Base-by-base conservation (phyloP, 257 asterid genomes). In the Solanum tarapatanum region DNA sequence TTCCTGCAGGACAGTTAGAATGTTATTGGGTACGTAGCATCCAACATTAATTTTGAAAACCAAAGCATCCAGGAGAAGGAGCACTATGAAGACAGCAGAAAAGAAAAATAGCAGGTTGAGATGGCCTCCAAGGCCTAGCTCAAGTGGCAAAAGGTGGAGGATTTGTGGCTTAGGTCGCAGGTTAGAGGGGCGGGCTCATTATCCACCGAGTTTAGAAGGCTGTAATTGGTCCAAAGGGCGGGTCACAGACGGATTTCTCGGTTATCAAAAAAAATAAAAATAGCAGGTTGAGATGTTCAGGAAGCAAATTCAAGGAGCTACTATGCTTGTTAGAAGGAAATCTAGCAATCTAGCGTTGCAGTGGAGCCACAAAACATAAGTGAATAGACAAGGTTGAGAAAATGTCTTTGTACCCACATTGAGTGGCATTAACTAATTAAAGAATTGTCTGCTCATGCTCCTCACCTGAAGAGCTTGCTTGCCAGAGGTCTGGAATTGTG, bases 401-500 rank as follows among this genome's bases (percentile, higher is more conserved):
- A 45, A 28, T 26, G 39, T 45, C 39, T 79, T 79, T 45, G 28
- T 45, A 26, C 39, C 84, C 69, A 28, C 39, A 48, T 6, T 48
- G 41, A 45, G 41, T 28, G 41, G 69, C 85, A 43, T 79, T 79
- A 43, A 26, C 64, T 79, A 43, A 79, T 43, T 79, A 26, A 13
- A 43, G 84, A 77, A 79, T 79, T 9, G 85, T 30, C 36, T 82
- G 26, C 85, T 21, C 41, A 33, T 74, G 82, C 88, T 58, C 89
- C 88, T 58, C 89, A 96, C 99, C 98, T 96, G 99, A 88, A 97
- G 96, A 82, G 97, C 97, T 90, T 93, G 99, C 92, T 93, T 97
- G 90, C 99, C 99, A 89, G 98, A 94, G 86, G 98, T 94, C 91
- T 93, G 99, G 92, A 97, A 97, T 77, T 97, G 99, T 30, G 92